Base-by-base conservation (phyloP, 495 filamentous ascomycete genomes). In the Corynascus novoguineensis region DNA sequence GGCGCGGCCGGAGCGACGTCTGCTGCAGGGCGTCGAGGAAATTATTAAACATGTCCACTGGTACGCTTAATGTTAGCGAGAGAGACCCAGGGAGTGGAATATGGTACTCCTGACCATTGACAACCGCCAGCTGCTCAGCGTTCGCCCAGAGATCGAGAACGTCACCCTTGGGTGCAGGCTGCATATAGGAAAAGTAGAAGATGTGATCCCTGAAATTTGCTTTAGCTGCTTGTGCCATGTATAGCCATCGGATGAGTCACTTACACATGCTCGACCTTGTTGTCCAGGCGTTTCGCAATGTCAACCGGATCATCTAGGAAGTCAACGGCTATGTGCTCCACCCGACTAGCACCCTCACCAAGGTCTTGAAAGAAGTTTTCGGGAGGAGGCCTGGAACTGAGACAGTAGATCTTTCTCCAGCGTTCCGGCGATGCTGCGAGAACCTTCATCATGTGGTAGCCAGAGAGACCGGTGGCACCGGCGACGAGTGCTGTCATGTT, bases 171-270 rank as follows among this genome's bases (percentile, higher is more conserved):
- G 69, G 71, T 10, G 65, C 40, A 1, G 74, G 71, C 35, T 83
- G 79, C 41, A 80, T 67, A 66, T 83, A 83, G 3, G 75, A 70
- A 40, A 75, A 76, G 70, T 81, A 83, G 68, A 82, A 83, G 17
- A 81, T 69, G 59, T 81, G 73, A 60, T 81, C 79, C 21, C 60
- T 70, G 25, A 35, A 4, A 5, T 2, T 28, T 5, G 42, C 31
- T 63, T 32, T 7, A 5, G 4, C 21, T 5, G 42, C 31, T 63
- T 32, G 25, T 4, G 0, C 31, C 19, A 66, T 12, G 73, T 60
- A 10, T 6, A 21, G 2, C 7, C 4, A 0, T 24, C 10, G 10
- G 24, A n/a, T 5, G 62, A 57, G 40, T 62, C 53, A 55, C 70
- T 61, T 50, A 61, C 55, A 65, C 57, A 14, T 55, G 42, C 25